Evolutionary conservation across 148 eudicot genomes (phyloP), one percentile per base, ranked within the genome.

Genomic region (Dysphania ambrosioides): DNA sequence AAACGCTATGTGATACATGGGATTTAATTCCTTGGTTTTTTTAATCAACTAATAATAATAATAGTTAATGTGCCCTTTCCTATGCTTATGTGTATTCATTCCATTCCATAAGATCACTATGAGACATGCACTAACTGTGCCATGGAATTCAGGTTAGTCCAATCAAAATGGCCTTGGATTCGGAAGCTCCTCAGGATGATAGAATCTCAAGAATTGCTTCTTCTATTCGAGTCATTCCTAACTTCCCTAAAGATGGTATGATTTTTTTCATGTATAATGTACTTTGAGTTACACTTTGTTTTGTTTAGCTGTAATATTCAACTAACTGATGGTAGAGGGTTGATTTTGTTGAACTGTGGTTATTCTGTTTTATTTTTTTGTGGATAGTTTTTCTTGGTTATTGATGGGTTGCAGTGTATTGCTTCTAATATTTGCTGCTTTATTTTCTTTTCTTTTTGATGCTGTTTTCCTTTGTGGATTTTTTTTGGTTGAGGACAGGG

Each of bases 201-300:
- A 86, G 98, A 27, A 85, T 94, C 77, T 62, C 90, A 4, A 79
- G 80, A 49, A 94, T 94, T 66, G 72, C 88, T 4, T 81, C 90
- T 3, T 68, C 90, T 1, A 94, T 94, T 80, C 96, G 98, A 6
- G 85, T 94, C 34, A 94, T 94, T 63, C 96, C 97, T 8, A 80
- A 94, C 41, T 94, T 90, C 71, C 98, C 98, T 30, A 94, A 90
- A 81, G 89, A 97, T 16, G 98, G 98, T 93, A 74, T 19, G n/a
- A 27, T n/a, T 42, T 56, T 21, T 19, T 38, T 29, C 6, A 9
- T 24, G 5, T 51, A n/a, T n/a, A n/a, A n/a, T n/a, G n/a, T 29
- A 2, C 19, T 9, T 5, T 53, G 19, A 58, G n/a, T 56, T 41
- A 3, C n/a, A 5, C 11, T 47, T 8, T 19, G 30, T 8, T 7